Percentiles rank a stretch among this genome's conserved stretches.
Evolutionary conservation across 73 alveolate genomes (phyloP).

Genomic region (Durusdinium trenchii): DNA sequence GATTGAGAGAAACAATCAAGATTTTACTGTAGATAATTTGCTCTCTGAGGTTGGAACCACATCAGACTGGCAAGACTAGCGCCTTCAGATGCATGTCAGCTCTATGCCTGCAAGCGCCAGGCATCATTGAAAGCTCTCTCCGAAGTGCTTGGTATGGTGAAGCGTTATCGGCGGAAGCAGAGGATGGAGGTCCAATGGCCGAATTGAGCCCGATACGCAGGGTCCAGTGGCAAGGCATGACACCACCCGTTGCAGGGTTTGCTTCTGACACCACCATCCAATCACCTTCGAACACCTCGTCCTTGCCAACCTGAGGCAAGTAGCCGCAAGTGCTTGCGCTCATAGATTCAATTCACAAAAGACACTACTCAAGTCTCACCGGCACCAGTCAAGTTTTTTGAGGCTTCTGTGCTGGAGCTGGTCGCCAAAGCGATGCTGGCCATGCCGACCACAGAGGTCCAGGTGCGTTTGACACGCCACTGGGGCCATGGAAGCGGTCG

Average conservation of each 20-base stretch:
- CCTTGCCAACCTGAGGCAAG: no score
- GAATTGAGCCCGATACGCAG: background rate
- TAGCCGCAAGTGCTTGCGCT: no score
- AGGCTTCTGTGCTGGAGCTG: conserved; percentile 76
- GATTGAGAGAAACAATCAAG: background rate
- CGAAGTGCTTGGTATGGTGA: conserved; percentile 76
- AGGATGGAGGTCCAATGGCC: conserved; percentile 46
- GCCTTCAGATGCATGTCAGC: no score
- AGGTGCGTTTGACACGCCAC: background rate
- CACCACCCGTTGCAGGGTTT: no score
- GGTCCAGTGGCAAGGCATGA: background rate
- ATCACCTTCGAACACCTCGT: no score
- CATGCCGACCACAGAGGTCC: conserved; percentile 37
- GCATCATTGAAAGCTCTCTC: conserved; percentile 50
- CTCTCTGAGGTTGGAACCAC: background rate
- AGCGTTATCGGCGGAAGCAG: conserved; percentile 74
- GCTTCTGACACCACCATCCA: no score
- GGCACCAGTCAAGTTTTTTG: no score
- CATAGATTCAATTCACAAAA: no score
- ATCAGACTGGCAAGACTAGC: no score
- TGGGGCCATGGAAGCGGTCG: background rate
- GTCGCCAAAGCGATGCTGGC: conserved; percentile 85
- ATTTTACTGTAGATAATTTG: background rate
- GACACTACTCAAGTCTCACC: no score
- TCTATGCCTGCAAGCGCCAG: no score